phyloP scores from a whole-genome alignment of 768 basidiomycete genomes.

The Cystobasidiopsis lactophilus region DNA sequence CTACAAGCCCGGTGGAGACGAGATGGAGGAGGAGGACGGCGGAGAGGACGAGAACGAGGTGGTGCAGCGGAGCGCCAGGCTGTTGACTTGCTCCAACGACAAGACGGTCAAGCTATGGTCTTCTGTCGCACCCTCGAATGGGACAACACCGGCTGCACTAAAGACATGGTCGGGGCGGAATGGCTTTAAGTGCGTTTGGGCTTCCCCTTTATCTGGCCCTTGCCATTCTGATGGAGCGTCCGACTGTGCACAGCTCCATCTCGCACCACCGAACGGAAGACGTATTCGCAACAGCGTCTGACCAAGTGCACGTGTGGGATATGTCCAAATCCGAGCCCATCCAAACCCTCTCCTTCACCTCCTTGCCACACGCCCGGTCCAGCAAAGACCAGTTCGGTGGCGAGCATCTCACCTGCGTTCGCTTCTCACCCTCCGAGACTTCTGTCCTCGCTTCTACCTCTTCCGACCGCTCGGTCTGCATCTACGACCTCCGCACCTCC shows the following conservation, averaged over 20 bases:
- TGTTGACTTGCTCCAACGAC: conserved; percentile 65
- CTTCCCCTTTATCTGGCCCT: neutral
- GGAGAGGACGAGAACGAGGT: conserved; percentile 6
- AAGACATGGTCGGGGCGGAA: conserved; percentile 59
- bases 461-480: conserved; percentile 78
- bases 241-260: conserved; percentile 40
- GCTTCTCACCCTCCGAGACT: conserved; percentile 83
- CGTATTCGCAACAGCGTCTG: conserved; percentile 85
- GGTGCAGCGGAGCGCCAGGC: conserved; percentile 25
- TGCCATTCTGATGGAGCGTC: conserved; percentile 13
- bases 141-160: conserved; percentile 36
- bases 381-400: conserved; percentile 55
- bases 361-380: neutral
- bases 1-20: conserved; percentile 11
- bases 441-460: conserved; percentile 89
- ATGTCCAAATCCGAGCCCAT: conserved; percentile 54
- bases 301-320: conserved; percentile 89
- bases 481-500: conserved; percentile 90
- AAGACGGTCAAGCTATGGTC: conserved; percentile 66
- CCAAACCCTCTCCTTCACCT: conserved; percentile 20
- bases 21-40: conserved; percentile 11
- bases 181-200: conserved; percentile 55
- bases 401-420: conserved; percentile 68
- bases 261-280: conserved; percentile 77
- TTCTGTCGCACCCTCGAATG: too few relatives aligned